Conservation (phyloP, 257 asterid genomes). For the Rubia yunnanensis region DNA sequence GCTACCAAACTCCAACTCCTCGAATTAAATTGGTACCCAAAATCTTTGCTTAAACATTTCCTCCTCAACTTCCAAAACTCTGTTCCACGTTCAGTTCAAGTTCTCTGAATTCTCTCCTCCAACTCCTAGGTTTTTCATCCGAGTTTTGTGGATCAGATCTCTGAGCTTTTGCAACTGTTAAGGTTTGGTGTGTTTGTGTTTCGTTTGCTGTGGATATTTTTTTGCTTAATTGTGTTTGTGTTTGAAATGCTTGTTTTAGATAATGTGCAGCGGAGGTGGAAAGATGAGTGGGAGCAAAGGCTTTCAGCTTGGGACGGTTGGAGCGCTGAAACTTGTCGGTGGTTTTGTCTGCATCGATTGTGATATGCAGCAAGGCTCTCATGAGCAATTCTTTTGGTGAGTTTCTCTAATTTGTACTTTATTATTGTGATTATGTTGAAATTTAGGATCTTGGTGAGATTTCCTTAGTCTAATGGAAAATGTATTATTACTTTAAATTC, state of each 20-base stretch:
- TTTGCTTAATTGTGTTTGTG: slow-evolving; percentile 12
- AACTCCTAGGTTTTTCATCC: not conserved
- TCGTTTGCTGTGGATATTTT: not conserved
- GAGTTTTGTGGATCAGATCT: slow-evolving; percentile 13
- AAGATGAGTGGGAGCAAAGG: slow-evolving; percentile 56
- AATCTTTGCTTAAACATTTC: not conserved
- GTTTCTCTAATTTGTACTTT: slow-evolving; percentile 9
- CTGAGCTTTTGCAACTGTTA: not conserved
- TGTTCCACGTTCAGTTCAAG: not conserved
- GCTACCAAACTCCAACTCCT: too few species aligned
- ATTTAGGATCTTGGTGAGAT: not conserved
- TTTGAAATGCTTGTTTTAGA: slow-evolving; percentile 11
- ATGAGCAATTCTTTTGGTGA: slow-evolving; percentile 74
- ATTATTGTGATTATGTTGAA: not conserved
- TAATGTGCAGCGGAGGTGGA: slow-evolving; percentile 12
- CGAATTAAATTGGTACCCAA: too few species aligned
- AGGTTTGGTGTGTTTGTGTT: not conserved
- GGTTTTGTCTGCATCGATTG: slow-evolving; percentile 74
- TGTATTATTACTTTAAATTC: not conserved
- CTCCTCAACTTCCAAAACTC: not conserved
- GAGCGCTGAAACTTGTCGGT: slow-evolving; percentile 75
- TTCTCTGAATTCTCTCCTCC: not conserved
- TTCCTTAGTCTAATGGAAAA: too few species aligned
- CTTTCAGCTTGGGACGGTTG: slow-evolving; percentile 67
- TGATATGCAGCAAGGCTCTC: slow-evolving; percentile 77